Percentiles rank a stretch among this genome's conserved stretches.
These are phyloP conservation scores for Bipolaris zeicola DNA, from an alignment of 2,329 filamentous ascomycete genomes.

Conservation along the genomic window DNA sequence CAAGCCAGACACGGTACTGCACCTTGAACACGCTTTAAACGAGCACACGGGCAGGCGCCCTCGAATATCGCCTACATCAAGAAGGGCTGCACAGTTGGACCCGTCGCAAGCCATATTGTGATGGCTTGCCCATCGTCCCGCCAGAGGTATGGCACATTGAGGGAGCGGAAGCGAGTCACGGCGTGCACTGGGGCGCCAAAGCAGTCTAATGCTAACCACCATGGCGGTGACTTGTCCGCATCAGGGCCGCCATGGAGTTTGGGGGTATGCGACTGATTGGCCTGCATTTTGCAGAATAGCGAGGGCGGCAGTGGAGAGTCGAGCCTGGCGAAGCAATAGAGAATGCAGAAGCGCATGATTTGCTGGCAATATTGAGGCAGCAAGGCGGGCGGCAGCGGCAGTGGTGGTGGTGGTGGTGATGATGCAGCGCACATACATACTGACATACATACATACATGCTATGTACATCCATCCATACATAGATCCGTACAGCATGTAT, in stretches of 20 bases:
- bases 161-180: conserved; percentile 14
- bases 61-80: conserved; percentile 33
- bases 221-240: conserved; percentile 21
- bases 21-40: conserved; percentile 30
- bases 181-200: conserved; percentile 26
- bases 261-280: conserved; percentile 15
- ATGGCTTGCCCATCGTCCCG: conserved; percentile 23
- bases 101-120: conserved; percentile 17
- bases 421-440: neutral
- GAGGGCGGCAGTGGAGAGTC: conserved; percentile 23
- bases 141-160: conserved; percentile 10
- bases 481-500: no score
- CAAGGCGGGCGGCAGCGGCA: conserved; percentile 16
- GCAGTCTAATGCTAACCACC: conserved; percentile 30
- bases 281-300: conserved; percentile 17
- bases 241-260: conserved; percentile 7
- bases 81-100: conserved; percentile 11
- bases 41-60: conserved; percentile 23
- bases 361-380: conserved; percentile 22
- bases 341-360: conserved; percentile 4
- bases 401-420: conserved; percentile 12
- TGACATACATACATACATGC: neutral
- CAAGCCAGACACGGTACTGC: conserved; percentile 30
- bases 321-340: conserved; percentile 4
- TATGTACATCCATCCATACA: no score